Evolutionary conservation across 495 filamentous ascomycete species (phyloP), one percentile per base, ranked within the genome.

Genomic region (Aspergillus bridgeri): DNA sequence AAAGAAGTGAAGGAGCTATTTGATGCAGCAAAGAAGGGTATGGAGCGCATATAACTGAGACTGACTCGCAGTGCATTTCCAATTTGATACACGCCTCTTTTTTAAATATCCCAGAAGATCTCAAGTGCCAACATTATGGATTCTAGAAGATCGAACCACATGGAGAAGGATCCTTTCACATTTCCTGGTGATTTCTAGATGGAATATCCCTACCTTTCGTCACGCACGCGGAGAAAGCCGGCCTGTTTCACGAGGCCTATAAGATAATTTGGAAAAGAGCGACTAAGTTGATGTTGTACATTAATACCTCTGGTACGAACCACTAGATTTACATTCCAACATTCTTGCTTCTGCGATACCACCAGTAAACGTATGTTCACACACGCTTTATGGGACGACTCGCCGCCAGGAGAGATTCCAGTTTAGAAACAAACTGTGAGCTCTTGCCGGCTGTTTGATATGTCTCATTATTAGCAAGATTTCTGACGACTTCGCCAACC

Each of bases 1-100:
- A 81, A 75, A 57, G 86, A 85, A 58, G 82, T 92, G 17, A 87
- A 86, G 71, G 80, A 78, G 56, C 71, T 83, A 29, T 87, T 90
- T 67, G 89, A 93, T 60, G 76, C 76, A 24, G 80, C 81, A 11
- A 80, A 81, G 69, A 86, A 84, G 73, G 75, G 71, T 15, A 69
- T 87, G 67, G 82, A 85, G 60, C 71, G 75, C 45, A 62, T 53
- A 48, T 79, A 43, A 68, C 22, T 21, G 45, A 18, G 22, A 24
- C 46, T 19, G 25, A 9, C 21, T 6, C 9, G 23, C 1, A 60
- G 33, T 38, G 11, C 15, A 42, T 42, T 23, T 29, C 22, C 6
- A 11, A 43, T 24, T 44, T 56, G 42, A n/a, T 9, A 29, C 23
- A 15, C 24, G 42, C 5, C 38, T 42, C 7, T 2, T 13, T n/a